Percentiles rank a stretch among this genome's conserved stretches.
phyloP scores from a whole-genome alignment of 2,329 filamentous ascomycete species.

The Xylaria sp. region DNA sequence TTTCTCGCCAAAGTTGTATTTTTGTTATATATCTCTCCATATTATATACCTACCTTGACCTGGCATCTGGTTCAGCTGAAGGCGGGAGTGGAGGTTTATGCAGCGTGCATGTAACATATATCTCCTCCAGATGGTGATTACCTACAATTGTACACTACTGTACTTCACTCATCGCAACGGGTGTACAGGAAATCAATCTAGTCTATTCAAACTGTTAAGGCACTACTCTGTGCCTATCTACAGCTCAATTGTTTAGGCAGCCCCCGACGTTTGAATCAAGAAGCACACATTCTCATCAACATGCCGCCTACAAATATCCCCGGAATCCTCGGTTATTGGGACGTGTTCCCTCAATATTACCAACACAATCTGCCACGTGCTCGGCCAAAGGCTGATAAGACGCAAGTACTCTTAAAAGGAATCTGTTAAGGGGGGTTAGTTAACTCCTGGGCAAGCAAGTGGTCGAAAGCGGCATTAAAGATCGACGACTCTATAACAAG shows the following conservation, averaged over 20 bases:
- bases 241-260: not conserved
- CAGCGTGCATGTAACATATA: conserved; percentile 16
- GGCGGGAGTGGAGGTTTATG: conserved; percentile 26
- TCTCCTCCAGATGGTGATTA: conserved; percentile 3
- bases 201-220: not conserved
- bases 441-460: conserved; percentile 11
- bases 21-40: conserved; percentile 1
- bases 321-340: not conserved
- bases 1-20: not conserved
- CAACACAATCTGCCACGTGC: conserved; percentile 26
- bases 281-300: not conserved
- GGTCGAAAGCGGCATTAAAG: conserved; percentile 15
- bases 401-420: conserved; percentile 19
- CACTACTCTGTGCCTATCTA: not conserved
- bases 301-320: not conserved
- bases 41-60: conserved; percentile 12
- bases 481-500: conserved; percentile 25
- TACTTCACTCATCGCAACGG: conserved; percentile 5
- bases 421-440: conserved; percentile 5
- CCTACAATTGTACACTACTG: not conserved
- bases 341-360: not conserved
- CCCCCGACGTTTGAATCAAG: not conserved
- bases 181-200: conserved; percentile 5
- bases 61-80: conserved; percentile 29
- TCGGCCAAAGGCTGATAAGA: not conserved